These are phyloP conservation scores for Ettlia oleoabundans DNA, from an alignment of 139 green algal species.

Conservation along the genomic window DNA sequence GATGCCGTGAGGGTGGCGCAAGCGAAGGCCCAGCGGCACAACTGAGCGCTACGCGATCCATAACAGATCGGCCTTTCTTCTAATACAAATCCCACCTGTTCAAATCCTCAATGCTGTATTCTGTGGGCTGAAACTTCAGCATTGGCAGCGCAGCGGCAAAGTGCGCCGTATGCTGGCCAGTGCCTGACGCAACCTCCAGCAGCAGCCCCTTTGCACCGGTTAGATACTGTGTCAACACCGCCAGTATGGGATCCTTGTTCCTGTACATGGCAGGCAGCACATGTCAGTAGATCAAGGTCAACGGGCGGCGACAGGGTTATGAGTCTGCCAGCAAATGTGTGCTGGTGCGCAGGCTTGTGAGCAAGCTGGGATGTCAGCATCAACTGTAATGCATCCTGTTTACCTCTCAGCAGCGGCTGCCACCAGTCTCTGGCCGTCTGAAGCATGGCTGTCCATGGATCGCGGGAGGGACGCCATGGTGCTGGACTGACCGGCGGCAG, in stretches of 20 bases:
- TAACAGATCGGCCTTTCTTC: no score
- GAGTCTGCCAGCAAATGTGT: no score
- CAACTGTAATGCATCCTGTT: background rate
- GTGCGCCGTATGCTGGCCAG: constrained; percentile 52
- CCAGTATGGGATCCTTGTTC: constrained; percentile 43
- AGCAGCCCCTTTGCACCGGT: background rate
- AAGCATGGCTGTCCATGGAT: background rate
- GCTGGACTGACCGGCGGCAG: background rate
- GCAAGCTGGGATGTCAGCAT: background rate
- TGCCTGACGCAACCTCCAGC: constrained; percentile 31
- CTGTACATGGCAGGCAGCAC: no score
- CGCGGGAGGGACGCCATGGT: background rate
- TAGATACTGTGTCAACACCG: background rate
- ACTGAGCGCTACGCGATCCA: no score
- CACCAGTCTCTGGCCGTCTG: background rate
- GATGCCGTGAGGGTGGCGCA: no score
- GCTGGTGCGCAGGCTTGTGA: background rate
- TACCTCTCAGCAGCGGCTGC: background rate
- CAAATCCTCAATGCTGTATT: constrained; percentile 37
- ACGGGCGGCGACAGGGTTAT: no score
- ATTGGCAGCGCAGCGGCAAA: constrained; percentile 43
- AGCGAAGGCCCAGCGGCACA: no score
- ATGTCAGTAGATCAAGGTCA: no score
- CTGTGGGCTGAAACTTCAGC: constrained; percentile 53
- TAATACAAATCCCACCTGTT: no score